Base-by-base conservation (phyloP, 108 stramenopile genomes). In the Conticribra weissflogii region DNA sequence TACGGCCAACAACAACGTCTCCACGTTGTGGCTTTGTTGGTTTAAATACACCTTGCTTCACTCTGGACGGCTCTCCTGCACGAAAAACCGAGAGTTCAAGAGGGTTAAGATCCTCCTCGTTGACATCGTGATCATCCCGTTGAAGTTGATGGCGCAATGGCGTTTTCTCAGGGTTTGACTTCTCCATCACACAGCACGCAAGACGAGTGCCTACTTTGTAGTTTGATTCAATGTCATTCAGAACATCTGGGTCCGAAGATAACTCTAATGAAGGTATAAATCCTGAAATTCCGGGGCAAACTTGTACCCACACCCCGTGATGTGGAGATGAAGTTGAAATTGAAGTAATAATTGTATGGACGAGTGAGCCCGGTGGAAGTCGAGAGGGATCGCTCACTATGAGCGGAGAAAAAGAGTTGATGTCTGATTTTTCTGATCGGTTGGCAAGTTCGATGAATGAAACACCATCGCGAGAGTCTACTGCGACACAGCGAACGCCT, bases 201-300 rank as follows among this genome's bases (percentile, higher is more conserved):
- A 95, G 58, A 54, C 72, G 54, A 15, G 80, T 60, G 21, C 94
- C 94, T 24, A 89, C 58, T 17, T 73, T 63, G 54, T 84, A 85
- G 48, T 86, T 59, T 12, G 54, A 58, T 21, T 51, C 28, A 45
- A 96, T 45, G 36, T 85, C 68, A 64, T 96, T 91, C 53, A 96
- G 59, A 23, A 92, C 66, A 34, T 82, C 58, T 14, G 79, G 59
- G 65, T 92, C 72, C 8, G 49, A 63, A 4, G 81, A 83, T n/a
- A 86, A 34, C 56, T 96, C 92, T 28, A 93, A 36, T 5, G 86
- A 86, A 29, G 90, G 85, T 30, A 93, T 63, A 58, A 86, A 93
- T 15, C 89, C 90, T 16, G 68, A 71, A 15, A 91, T 73, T 23
- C 79, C 78, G 4, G 95, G 95, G 28, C 81, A 76, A 24, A 90